Base-by-base conservation (phyloP, 2,329 filamentous ascomycete genomes). In the Phaeoacremonium minimum region DNA sequence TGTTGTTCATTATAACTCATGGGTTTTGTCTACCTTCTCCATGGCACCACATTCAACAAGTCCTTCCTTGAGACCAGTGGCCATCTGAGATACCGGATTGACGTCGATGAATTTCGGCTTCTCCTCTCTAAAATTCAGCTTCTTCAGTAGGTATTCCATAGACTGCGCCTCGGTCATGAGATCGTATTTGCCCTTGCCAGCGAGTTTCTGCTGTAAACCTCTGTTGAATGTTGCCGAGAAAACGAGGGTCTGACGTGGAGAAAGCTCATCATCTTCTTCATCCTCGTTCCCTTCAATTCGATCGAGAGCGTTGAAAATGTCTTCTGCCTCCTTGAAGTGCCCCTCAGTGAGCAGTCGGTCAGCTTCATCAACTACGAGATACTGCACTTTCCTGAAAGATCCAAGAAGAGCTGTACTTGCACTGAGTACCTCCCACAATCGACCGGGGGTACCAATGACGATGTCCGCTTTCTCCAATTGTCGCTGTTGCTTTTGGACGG, bases 141-240 rank as follows among this genome's bases (percentile, higher is more conserved):
- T 91, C 56, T 88, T 85, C 30, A 97, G 73, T 2, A 98, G 73
- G 53, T 97, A 96, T 45, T 94, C 89, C 80, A 97, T 87, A 1
- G 87, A 91, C 50, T 94, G 81, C 44, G 83, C 79, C 38, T 87
- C 78, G 49, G 73, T 78, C 64, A 86, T 74, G 18, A 89, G 61
- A 46, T 84, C 76, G 43, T 71, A 76, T 38, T 77, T 80, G 15
- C 75, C 72, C 57, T 89, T 94, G 17, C 87, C 85, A 2, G 86
- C 80, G 11, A 98, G 73, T 58, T 96, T 97, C 49, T 91, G 87
- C 56, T 97, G 91, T 18, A 98, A 66, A 1, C 83, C 83, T 53
- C 90, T 91, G 56, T 95, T 86, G 59, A 98, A 95, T 0, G 93
- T 98, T 0, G 93, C 93, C 0, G 93, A 97, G 60, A 98, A 98